Evolutionary conservation across 352 stramenopile genomes (phyloP).

Genomic region (Aphanomyces astaci): DNA sequence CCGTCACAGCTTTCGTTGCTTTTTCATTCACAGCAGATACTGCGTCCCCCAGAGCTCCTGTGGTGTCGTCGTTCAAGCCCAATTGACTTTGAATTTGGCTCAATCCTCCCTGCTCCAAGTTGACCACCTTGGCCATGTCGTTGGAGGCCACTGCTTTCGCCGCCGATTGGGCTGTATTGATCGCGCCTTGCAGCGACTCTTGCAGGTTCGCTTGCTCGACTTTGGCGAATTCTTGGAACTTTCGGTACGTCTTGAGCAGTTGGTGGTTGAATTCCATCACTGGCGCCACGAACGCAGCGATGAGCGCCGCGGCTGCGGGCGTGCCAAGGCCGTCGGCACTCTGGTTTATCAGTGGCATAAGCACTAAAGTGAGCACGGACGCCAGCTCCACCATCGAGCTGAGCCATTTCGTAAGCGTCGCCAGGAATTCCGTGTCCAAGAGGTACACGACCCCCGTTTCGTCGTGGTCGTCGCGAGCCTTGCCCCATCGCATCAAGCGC

Average conservation of each 20-base stretch:
- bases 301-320: constrained; percentile 33
- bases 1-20: background rate
- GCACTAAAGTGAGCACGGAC: constrained; percentile 35
- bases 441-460: constrained; percentile 42
- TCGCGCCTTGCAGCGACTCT: background rate
- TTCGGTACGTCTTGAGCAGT: constrained; percentile 37
- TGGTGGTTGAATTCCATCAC: constrained; percentile 51
- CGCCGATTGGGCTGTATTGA: background rate
- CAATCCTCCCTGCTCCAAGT: background rate
- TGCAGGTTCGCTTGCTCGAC: background rate
- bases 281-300: constrained; percentile 34
- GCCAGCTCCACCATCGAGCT: constrained; percentile 44
- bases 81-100: background rate
- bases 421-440: constrained; percentile 41
- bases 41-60: background rate
- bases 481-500: background rate
- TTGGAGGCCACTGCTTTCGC: background rate
- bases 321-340: background rate
- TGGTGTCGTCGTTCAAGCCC: background rate
- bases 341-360: constrained; percentile 10
- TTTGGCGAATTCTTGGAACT: background rate
- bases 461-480: constrained; percentile 25
- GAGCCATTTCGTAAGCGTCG: constrained; percentile 41
- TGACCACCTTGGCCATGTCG: background rate
- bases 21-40: background rate